Evolutionary conservation across 139 green algal genomes (phyloP), one percentile per base, ranked within the genome.

Genomic region (Ettlia oleoabundans): DNA sequence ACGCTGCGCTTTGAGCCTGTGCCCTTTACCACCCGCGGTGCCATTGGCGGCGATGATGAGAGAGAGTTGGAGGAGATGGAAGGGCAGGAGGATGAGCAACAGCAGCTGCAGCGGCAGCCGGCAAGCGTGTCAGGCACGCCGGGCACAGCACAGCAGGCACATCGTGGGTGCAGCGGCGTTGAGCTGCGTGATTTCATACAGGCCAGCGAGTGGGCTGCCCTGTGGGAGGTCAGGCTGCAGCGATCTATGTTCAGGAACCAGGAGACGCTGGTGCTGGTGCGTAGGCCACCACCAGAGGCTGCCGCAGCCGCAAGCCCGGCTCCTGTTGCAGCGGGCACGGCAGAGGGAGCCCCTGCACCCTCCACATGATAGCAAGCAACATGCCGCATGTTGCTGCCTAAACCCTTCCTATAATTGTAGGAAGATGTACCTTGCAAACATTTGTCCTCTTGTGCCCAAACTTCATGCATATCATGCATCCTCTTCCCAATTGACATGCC

Each of bases 221-320:
- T 55, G 2, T 80, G 74, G 74, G 55, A 58, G 10, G 74, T 41
- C 37, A 80, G 55, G 74, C 55, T 70, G 74, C 55, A 71, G 74
- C 74, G 74, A 3, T 28, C 74, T 26, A 28, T 30, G 28, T 55
- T 70, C 47, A 18, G 78, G 18, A n/a, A 88, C 72, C 80, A 80
- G 52, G 74, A 84, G 67, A 84, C 74, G 26, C 38, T 80, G 0
- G 15, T 55, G 74, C 55, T 80, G 26, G 22, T 4, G 24, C 58
- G 74, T 81, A 53, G 18, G 63, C 63, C 22, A 7, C 18, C 63
- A 4, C 63, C 22, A 4, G 51, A 40, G 43, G 28, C n/a, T 0
- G 42, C n/a, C n/a, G 7, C 70, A 77, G 43, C 42, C 70, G 10
- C 58, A 19, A 30, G 10, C 9, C 21, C 70, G 43, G 15, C 32